Evolutionary conservation across 2,329 filamentous ascomycete genomes (phyloP), one percentile per base, ranked within the genome.

Genomic region (Hortaea werneckii): DNA sequence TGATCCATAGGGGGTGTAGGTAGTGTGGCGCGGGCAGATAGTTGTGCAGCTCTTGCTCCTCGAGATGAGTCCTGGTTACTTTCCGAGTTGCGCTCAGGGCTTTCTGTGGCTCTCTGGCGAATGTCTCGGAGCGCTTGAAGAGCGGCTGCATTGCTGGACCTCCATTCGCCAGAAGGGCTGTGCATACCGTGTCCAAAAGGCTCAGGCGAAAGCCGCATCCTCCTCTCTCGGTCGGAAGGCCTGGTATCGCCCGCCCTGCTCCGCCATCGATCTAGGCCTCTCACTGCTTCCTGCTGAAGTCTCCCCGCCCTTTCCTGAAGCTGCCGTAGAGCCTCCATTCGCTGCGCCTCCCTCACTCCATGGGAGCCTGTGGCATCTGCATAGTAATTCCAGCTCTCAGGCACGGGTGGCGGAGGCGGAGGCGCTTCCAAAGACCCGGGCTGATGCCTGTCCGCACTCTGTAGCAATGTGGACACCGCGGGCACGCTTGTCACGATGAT

Each of bases 391-490:
- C 55, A 49, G 39, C 53, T 50, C 41, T 54, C 56, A 9, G 60
- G 58, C 11, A 56, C 58, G 6, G 53, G 51, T n/a, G 52, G 52
- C 30, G 54, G 49, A 37, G 49, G 49, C 13, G 47, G 44, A 5
- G 38, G 7, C 3, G 37, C 10, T 2, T 11, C 10, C 3, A 10
- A 9, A 40, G 11, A 8, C 3, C 45, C 46, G 10, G 20, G 11
- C 13, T 28, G 10, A 9, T 42, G 48, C 27, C 54, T 49, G 45
- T 59, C 52, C 27, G 54, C 54, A 12, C 56, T 47, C 49, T 62
- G 59, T 13, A 63, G 51, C 37, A 63, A 47, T 7, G 47, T 59
- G 9, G 57, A 54, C 29, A 63, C 54, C 5, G 59, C 53, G 9
- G 60, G 59, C 7, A 63, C 55, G 30, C 57, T 54, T 40, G 50